Percentiles rank a stretch among this genome's conserved stretches.
phyloP scores from a whole-genome alignment of 176 grass and related monocot species.

The Leersia perrieri region DNA sequence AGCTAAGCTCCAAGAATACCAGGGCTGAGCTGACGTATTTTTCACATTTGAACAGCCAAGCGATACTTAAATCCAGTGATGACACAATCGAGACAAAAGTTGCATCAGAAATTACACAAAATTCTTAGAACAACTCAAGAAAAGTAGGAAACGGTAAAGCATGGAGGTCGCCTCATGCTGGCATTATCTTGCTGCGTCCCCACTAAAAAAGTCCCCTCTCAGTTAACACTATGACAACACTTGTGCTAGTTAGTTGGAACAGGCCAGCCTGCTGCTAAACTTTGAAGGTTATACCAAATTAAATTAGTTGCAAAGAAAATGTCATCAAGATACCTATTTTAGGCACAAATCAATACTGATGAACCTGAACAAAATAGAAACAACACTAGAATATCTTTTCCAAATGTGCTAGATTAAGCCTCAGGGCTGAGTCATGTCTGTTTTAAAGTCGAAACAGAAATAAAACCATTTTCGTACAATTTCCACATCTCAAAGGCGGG shows the following conservation, averaged over 20 bases:
- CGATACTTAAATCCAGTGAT: conserved; percentile 26
- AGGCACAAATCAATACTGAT: background rate
- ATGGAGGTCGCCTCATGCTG: background rate
- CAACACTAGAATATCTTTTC: background rate
- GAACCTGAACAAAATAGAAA: background rate
- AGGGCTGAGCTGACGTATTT: conserved; percentile 3
- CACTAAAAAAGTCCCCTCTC: background rate
- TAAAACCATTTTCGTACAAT: background rate
- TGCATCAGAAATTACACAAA: conserved; percentile 19
- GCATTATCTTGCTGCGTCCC: conserved; percentile 6
- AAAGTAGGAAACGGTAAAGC: background rate
- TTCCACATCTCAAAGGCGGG: background rate
- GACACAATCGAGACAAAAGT: background rate
- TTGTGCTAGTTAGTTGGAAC: background rate
- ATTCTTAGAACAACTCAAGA: background rate
- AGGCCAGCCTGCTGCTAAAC: background rate
- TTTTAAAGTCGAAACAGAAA: background rate
- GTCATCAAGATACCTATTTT: background rate
- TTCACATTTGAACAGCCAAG: background rate
- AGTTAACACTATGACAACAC: background rate
- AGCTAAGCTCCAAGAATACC: background rate
- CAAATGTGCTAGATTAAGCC: background rate
- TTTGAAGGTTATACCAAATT: background rate
- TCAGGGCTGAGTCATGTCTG: background rate
- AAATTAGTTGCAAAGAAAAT: background rate